Evolutionary conservation across 139 green algal genomes (phyloP).

Genomic region (Tetraselmis striata): DNA sequence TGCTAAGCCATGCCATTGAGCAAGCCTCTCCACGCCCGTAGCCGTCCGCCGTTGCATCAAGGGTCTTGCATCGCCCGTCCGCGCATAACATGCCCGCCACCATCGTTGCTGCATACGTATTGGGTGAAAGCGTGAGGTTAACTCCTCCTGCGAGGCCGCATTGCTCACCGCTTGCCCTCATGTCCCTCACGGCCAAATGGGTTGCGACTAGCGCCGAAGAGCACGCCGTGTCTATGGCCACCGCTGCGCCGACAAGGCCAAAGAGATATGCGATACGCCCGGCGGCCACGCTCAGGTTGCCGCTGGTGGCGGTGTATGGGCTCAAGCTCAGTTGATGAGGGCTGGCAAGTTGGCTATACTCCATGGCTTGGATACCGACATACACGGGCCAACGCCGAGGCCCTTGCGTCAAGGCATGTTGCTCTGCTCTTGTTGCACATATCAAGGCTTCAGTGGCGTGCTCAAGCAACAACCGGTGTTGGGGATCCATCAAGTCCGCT

Average conservation of each 20-base stretch:
- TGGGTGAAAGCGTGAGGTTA: background rate
- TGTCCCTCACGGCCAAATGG: slow-evolving; percentile 24
- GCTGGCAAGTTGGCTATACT: background rate
- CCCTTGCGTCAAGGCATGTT: no score
- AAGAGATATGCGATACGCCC: slow-evolving; percentile 21
- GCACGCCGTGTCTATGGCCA: slow-evolving; percentile 65
- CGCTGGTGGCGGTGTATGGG: slow-evolving; percentile 15
- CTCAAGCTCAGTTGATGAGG: background rate
- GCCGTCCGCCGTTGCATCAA: slow-evolving; percentile 29
- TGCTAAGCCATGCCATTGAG: slow-evolving; percentile 8
- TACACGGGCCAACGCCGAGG: background rate
- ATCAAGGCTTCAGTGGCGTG: background rate
- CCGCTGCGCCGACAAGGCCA: slow-evolving; percentile 22
- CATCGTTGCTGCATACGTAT: background rate
- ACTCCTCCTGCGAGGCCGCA: background rate
- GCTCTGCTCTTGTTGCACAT: no score
- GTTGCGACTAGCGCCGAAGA: slow-evolving; percentile 49
- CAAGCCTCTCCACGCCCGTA: slow-evolving; percentile 29
- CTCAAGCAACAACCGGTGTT: slow-evolving; percentile 78
- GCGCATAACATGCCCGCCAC: slow-evolving; percentile 63
- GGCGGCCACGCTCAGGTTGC: slow-evolving; percentile 17
- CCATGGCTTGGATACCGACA: background rate
- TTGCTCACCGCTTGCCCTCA: no score
- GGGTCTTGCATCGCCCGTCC: slow-evolving; percentile 48
- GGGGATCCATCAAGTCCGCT: slow-evolving; percentile 56